Evolutionary conservation across 495 filamentous ascomycete species (phyloP).

Genomic region (Cercophora newfieldiana): DNA sequence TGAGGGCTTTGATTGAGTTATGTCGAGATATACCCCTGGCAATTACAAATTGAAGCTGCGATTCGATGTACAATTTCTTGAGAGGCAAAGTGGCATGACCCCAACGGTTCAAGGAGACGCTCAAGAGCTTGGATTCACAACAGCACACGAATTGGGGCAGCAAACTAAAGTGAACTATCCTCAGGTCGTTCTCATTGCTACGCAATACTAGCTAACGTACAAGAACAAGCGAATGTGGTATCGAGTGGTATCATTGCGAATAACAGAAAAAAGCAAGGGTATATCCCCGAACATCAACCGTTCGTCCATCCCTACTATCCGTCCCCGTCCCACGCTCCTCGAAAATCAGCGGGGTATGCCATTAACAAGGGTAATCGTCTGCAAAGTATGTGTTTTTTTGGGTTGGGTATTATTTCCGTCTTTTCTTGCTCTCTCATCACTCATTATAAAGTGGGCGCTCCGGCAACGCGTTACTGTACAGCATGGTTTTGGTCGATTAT

Average conservation of each 20-base stretch:
- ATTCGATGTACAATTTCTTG: no score
- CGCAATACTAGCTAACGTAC: not conserved
- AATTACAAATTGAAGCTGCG: not conserved
- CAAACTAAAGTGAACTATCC: not conserved
- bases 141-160: not conserved
- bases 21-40: not conserved
- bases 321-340: not conserved
- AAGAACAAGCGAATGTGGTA: conserved; percentile 30
- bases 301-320: not conserved
- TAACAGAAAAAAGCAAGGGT: conserved; percentile 9
- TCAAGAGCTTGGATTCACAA: no score
- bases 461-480: conserved; percentile 11
- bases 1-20: conserved; percentile 42
- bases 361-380: not conserved
- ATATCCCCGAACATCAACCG: not conserved
- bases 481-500: conserved; percentile 7
- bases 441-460: not conserved
- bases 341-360: not conserved
- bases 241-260: conserved; percentile 15
- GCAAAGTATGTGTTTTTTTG: not conserved
- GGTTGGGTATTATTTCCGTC: not conserved
- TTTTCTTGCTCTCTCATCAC: not conserved
- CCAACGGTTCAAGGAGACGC: no score
- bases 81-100: no score
- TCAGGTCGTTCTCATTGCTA: not conserved